phyloP scores from a whole-genome alignment of 169 alveolate species.

The Plasmodium berghei region DNA sequence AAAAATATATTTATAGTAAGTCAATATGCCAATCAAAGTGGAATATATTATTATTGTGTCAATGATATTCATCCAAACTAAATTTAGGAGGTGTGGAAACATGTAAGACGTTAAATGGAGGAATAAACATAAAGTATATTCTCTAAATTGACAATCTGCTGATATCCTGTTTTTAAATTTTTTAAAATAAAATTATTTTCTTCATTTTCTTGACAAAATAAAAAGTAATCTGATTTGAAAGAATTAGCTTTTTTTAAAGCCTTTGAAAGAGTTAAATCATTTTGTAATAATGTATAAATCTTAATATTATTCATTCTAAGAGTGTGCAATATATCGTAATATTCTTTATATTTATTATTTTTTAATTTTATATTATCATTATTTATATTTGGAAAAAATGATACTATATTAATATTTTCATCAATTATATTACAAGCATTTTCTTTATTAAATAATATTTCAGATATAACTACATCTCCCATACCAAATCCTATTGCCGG shows the following conservation, averaged over 20 bases:
- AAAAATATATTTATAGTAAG: too few species aligned
- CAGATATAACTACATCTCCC: constrained; percentile 75
- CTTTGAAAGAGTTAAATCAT: constrained; percentile 27
- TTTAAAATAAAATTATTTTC: constrained; percentile 8
- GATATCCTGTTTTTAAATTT: constrained; percentile 48
- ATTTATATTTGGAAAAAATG: constrained; percentile 20
- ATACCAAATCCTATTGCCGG: constrained; percentile 65
- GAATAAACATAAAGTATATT: constrained; percentile 24
- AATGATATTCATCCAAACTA: background rate
- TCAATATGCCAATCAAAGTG: too few species aligned
- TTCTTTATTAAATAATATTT: constrained; percentile 32
- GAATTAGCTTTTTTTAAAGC: constrained; percentile 64
- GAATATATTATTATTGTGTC: too few species aligned
- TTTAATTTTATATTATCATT: background rate
- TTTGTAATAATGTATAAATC: constrained; percentile 25
- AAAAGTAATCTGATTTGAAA: constrained; percentile 16
- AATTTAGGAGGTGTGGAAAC: background rate
- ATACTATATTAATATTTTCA: constrained; percentile 26
- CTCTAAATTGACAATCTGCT: constrained; percentile 15
- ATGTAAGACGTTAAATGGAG: background rate
- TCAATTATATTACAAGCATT: too few species aligned
- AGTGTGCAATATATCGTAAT: constrained; percentile 15
- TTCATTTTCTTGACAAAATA: constrained; percentile 28
- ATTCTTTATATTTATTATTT: constrained; percentile 33
- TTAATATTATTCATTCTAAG: constrained; percentile 27